Base-by-base conservation (phyloP, 768 basidiomycete genomes). In the Suillus variegatus region DNA sequence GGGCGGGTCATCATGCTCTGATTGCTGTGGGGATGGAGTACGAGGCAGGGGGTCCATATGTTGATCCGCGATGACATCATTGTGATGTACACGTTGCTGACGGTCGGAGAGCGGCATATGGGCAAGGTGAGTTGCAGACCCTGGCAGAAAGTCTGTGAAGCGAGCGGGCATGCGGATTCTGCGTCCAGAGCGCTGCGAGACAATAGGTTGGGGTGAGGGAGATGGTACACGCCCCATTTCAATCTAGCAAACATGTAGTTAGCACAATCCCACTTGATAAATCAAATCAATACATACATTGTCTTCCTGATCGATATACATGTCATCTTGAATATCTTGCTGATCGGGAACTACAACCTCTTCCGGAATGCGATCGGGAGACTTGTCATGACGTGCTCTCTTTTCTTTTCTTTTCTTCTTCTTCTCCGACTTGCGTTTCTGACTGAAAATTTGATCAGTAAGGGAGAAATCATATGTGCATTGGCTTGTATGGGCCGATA, bases 91-190 rank as follows among this genome's bases (percentile, higher is more conserved):
- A 6, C n/a, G 4, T 47, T 47, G 46, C 46, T 47, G 46, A 12
- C n/a, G 9, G n/a, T 20, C 7, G 4, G 46, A 47, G 46, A 9
- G 46, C 4, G n/a, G 46, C 46, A 47, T 22, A 47, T 47, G 46
- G 0, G 46, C 46, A 10, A 47, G 46, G n/a, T 47, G 46, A 47
- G 46, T 47, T 9, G n/a, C n/a, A 10, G 46, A 47, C 6, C 60
- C 64, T 16, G 61, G 61, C 4, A 68, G 40, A 25, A 55, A 68
- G 28, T 68, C 67, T 1, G 8, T 28, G 43, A 62, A 67, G 13
- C 64, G 38, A 1, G 54, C 46, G 12, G 64, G 64, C 36, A 67
- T 35, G 9, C 55, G 28, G 38, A 67, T 62, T 8, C 13, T 18
- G 2, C 47, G 32, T 18, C 66, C 64, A 8, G 64, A 67, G 32